Evolutionary conservation across 352 stramenopile genomes (phyloP).

Genomic region (Globisporangium megalacanthum): DNA sequence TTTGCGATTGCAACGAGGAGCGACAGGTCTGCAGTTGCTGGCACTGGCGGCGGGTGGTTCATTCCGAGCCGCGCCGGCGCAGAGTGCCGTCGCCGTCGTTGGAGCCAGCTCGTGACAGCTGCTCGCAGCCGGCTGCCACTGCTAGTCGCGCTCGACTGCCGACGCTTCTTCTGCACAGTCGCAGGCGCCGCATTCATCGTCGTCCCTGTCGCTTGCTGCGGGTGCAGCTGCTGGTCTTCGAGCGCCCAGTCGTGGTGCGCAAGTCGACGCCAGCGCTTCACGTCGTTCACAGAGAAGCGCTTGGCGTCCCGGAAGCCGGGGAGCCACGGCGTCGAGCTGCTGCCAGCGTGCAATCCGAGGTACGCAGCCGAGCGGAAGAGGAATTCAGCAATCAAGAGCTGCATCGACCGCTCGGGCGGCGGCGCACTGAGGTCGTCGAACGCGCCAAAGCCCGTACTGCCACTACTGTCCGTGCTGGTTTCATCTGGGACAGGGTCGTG

Average conservation of each 20-base stretch:
- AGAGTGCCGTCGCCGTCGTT: constrained; percentile 11
- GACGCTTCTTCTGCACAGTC: neutral
- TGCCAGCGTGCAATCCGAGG: constrained; percentile 42
- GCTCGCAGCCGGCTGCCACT: constrained; percentile 12
- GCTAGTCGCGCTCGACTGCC: neutral
- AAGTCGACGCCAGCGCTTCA: constrained; percentile 67
- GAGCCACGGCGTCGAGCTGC: constrained; percentile 41
- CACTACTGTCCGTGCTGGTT: constrained; percentile 18
- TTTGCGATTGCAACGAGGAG: constrained; percentile 62
- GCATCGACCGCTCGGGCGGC: constrained; percentile 52
- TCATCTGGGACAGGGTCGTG: constrained; percentile 32
- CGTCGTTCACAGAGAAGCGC: constrained; percentile 67
- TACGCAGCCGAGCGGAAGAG: constrained; percentile 67
- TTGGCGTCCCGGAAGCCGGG: constrained; percentile 63
- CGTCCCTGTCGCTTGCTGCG: too few relatives aligned
- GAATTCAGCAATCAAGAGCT: constrained; percentile 79
- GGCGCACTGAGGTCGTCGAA: constrained; percentile 15
- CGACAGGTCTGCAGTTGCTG: constrained; percentile 25
- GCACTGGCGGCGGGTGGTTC: constrained; percentile 35
- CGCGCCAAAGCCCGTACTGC: constrained; percentile 1
- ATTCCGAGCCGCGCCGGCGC: constrained; percentile 27
- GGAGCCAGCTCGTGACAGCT: constrained; percentile 20
- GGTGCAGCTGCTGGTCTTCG: constrained; percentile 35
- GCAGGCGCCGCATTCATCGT: neutral
- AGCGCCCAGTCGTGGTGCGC: constrained; percentile 64